These are phyloP conservation scores for Cordia subcordata DNA, from an alignment of 257 asterid species.

Conservation along the genomic window DNA sequence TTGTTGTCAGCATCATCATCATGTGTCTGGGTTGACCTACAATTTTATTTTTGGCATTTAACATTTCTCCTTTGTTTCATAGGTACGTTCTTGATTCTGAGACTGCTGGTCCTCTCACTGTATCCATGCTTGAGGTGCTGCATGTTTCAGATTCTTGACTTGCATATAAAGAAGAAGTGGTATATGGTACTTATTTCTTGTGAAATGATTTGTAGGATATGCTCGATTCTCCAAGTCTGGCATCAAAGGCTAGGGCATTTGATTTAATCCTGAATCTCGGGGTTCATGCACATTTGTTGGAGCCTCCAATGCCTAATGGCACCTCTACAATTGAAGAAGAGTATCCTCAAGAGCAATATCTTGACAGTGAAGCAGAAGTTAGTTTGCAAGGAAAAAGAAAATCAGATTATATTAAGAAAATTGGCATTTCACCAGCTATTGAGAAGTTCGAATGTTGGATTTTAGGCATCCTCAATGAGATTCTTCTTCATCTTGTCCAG, in stretches of 20 bases:
- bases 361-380: slow-evolving; percentile 60
- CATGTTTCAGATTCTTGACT: slow-evolving; percentile 11
- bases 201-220: slow-evolving; percentile 62
- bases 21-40: too few species aligned
- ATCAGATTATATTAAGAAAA: slow-evolving; percentile 46
- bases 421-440: slow-evolving; percentile 54
- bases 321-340: slow-evolving; percentile 72
- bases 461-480: slow-evolving; percentile 91
- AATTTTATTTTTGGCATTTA: slow-evolving; percentile 9
- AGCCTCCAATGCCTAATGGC: slow-evolving; percentile 83
- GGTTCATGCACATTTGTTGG: slow-evolving; percentile 95
- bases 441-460: slow-evolving; percentile 96
- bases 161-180: neutral
- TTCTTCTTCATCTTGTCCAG: slow-evolving; percentile 98
- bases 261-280: slow-evolving; percentile 95
- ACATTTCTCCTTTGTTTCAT: slow-evolving; percentile 22
- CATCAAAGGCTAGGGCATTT: slow-evolving; percentile 89
- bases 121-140: slow-evolving; percentile 91
- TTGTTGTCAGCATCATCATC: too few species aligned
- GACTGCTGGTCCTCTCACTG: slow-evolving; percentile 92
- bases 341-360: slow-evolving; percentile 65
- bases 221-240: slow-evolving; percentile 73
- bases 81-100: slow-evolving; percentile 95
- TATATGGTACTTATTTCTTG: slow-evolving; percentile 19
- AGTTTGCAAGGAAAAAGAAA: slow-evolving; percentile 45